Evolutionary conservation across 2,329 filamentous ascomycete genomes (phyloP).

Genomic region (Aureobasidium lini): DNA sequence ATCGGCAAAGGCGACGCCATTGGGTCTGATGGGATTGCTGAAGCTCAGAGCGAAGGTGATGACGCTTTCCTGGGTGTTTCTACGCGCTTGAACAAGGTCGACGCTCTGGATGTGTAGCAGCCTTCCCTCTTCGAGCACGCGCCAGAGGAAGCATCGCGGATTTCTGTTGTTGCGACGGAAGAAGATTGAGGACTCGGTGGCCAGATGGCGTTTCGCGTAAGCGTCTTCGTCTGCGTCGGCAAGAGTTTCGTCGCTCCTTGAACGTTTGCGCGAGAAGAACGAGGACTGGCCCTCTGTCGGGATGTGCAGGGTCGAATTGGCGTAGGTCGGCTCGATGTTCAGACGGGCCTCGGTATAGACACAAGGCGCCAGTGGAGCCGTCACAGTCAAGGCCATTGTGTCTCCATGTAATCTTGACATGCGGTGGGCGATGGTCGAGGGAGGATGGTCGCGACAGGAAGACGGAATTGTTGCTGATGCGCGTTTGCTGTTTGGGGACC

Average conservation of each 20-base stretch:
- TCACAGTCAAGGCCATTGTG: constrained; percentile 43
- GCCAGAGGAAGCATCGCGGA: constrained; percentile 85
- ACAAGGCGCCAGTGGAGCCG: constrained; percentile 53
- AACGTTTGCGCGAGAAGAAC: constrained; percentile 26
- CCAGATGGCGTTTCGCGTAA: constrained; percentile 66
- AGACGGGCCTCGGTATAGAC: constrained; percentile 83
- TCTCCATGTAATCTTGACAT: neutral
- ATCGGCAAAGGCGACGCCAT: constrained; percentile 78
- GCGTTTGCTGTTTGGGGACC: neutral
- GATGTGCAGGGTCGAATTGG: constrained; percentile 61
- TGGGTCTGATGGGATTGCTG: constrained; percentile 67
- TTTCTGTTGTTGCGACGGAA: constrained; percentile 68
- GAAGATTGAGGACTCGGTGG: constrained; percentile 73
- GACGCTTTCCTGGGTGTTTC: constrained; percentile 40
- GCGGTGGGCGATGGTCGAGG: neutral
- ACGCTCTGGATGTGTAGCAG: constrained; percentile 75
- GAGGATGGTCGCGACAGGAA: neutral
- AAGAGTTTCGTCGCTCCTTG: constrained; percentile 30
- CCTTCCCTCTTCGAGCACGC: constrained; percentile 71
- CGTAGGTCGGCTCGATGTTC: constrained; percentile 67
- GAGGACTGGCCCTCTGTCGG: constrained; percentile 40
- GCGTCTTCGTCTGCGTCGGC: constrained; percentile 58
- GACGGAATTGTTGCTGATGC: neutral
- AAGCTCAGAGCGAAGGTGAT: constrained; percentile 75
- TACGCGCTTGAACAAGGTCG: constrained; percentile 62